Conservation (phyloP, 148 eudicot genomes). For the Cornus controversa region DNA sequence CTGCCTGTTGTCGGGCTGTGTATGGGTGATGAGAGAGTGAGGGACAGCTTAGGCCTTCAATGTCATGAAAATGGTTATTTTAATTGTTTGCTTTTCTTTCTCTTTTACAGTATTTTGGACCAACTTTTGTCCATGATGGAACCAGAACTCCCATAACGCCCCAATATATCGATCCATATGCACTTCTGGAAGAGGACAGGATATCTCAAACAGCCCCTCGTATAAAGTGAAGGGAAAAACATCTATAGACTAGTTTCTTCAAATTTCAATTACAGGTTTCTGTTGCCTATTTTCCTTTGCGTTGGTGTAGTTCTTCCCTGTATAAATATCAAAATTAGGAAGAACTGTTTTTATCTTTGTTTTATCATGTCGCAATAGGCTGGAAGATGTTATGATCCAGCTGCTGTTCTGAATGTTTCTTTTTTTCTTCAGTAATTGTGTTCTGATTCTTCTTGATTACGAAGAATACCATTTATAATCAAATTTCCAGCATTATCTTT, state of each 20-base stretch:
- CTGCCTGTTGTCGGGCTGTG: no score
- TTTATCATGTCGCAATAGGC: neutral
- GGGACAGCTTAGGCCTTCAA: neutral
- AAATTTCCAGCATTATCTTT: neutral
- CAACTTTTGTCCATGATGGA: constrained; percentile 71
- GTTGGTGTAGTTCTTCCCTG: neutral
- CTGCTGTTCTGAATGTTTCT: neutral
- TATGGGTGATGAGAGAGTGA: no score
- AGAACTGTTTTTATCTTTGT: neutral
- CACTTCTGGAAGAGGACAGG: constrained; percentile 79
- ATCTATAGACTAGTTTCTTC: neutral
- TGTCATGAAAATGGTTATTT: neutral
- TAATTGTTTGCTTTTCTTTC: neutral
- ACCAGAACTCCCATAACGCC: constrained; percentile 35
- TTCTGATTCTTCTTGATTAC: neutral
- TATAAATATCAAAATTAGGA: neutral
- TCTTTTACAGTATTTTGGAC: constrained; percentile 75
- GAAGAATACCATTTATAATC: neutral
- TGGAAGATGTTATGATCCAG: no score
- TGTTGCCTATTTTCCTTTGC: neutral
- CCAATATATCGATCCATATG: constrained; percentile 76
- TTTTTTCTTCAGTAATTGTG: no score
- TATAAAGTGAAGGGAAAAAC: constrained; percentile 26
- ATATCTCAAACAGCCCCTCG: constrained; percentile 41
- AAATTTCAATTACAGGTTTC: constrained; percentile 7